These are phyloP conservation scores for Amanita pseudoporphyria DNA, from an alignment of 768 basidiomycete genomes.

Conservation along the genomic window DNA sequence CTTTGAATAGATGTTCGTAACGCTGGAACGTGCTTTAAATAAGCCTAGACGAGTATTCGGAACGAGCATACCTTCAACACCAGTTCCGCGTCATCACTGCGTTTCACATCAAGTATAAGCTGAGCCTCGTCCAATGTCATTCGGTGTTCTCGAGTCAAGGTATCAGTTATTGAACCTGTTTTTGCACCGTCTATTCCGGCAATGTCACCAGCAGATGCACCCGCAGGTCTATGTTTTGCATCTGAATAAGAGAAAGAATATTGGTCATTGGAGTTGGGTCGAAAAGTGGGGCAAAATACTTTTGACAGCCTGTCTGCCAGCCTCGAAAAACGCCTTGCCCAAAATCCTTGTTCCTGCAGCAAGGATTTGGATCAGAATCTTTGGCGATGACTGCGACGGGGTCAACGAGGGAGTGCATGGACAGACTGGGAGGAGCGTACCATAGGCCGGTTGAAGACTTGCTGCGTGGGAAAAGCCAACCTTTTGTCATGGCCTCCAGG, in stretches of 20 bases:
- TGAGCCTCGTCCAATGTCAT: constrained; percentile 97
- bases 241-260: constrained; percentile 34
- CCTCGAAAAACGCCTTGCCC: constrained; percentile 87
- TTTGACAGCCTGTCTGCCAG: constrained; percentile 85
- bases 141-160: constrained; percentile 72
- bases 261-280: neutral
- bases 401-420: neutral
- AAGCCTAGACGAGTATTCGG: neutral
- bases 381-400: constrained; percentile 66
- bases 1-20: constrained; percentile 89
- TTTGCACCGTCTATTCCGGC: constrained; percentile 69
- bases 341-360: constrained; percentile 72
- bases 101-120: constrained; percentile 83
- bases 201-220: constrained; percentile 54
- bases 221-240: constrained; percentile 74
- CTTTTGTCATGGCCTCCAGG: neutral
- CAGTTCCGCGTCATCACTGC: constrained; percentile 55
- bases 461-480: constrained; percentile 3
- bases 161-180: constrained; percentile 69
- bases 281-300: constrained; percentile 43
- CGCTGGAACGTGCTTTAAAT: constrained; percentile 37
- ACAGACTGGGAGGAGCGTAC: constrained; percentile 4
- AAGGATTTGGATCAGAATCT: constrained; percentile 69
- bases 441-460: constrained; percentile 4
- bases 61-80: constrained; percentile 54